phyloP scores from a whole-genome alignment of 176 grass and related monocot genomes.

The Canna indica region DNA sequence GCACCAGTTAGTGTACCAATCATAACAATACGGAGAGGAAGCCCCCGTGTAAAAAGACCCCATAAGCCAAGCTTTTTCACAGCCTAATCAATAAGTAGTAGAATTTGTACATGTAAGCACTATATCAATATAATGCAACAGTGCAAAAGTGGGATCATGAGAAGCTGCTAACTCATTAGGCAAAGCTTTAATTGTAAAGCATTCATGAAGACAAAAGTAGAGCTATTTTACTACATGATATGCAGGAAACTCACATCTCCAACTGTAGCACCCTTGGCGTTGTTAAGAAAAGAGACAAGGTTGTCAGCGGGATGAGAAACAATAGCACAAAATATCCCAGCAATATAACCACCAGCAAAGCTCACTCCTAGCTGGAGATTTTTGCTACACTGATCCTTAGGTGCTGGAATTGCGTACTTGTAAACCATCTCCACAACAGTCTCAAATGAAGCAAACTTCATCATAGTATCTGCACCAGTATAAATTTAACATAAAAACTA shows the following conservation, averaged over 20 bases:
- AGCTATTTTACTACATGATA: neutral
- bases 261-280: slow-evolving; percentile 15
- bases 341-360: slow-evolving; percentile 2
- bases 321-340: slow-evolving; percentile 9
- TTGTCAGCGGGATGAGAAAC: slow-evolving; percentile 10
- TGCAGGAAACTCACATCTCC: slow-evolving; percentile 3
- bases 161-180: too few species aligned
- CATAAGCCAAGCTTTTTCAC: slow-evolving; percentile 66
- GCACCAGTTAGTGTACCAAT: slow-evolving; percentile 68
- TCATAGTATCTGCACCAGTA: neutral
- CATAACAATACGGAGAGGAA: slow-evolving; percentile 69
- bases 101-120: neutral
- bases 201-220: too few species aligned
- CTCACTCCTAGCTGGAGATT: neutral
- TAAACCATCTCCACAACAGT: neutral
- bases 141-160: too few species aligned
- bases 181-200: too few species aligned
- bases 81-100: slow-evolving; percentile 33
- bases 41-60: slow-evolving; percentile 62
- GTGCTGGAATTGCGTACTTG: slow-evolving; percentile 3
- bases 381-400: neutral
- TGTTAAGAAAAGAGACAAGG: slow-evolving; percentile 17
- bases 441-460: slow-evolving; percentile 7
- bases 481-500: neutral
- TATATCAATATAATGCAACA: neutral